A percentile compares a stretch with the other conserved stretches of the same genome.
Evolutionary conservation across 163 green algal species (phyloP).

Genomic region (Volvox carteri): DNA sequence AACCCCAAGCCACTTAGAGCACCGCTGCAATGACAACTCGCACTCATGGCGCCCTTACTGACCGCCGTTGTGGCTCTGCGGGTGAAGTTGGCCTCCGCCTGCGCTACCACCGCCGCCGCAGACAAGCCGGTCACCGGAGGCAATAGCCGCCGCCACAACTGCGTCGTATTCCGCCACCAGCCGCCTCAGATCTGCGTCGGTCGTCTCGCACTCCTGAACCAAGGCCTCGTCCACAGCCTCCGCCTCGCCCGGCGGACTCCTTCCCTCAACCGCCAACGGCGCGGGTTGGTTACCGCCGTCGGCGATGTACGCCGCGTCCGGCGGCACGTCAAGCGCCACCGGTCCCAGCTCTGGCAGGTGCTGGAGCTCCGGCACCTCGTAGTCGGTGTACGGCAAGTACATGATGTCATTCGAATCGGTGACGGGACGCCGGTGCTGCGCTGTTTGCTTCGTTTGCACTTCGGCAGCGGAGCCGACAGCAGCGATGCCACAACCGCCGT

Average conservation of each 20-base stretch:
- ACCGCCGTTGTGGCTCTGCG: too few species aligned
- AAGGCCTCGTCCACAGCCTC: neutral
- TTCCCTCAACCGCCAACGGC: neutral
- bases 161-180: neutral
- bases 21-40: too few species aligned
- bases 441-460: neutral
- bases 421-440: neutral
- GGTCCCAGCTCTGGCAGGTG: neutral
- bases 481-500: neutral
- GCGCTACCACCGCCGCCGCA: too few species aligned
- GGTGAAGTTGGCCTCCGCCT: too few species aligned
- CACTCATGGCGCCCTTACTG: too few species aligned
- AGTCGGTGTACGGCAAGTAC: conserved; percentile 32
- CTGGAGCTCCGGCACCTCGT: neutral
- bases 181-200: neutral
- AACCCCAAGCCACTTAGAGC: too few species aligned
- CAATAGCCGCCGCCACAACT: conserved; percentile 1
- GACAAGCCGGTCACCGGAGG: neutral
- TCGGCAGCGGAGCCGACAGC: too few species aligned
- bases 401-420: neutral
- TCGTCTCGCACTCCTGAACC: neutral
- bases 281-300: neutral
- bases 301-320: neutral
- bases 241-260: neutral
- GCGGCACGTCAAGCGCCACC: neutral